These are phyloP conservation scores for Sporothrix brasiliensis DNA, from an alignment of 2,329 filamentous ascomycete species.

Conservation along the genomic window DNA sequence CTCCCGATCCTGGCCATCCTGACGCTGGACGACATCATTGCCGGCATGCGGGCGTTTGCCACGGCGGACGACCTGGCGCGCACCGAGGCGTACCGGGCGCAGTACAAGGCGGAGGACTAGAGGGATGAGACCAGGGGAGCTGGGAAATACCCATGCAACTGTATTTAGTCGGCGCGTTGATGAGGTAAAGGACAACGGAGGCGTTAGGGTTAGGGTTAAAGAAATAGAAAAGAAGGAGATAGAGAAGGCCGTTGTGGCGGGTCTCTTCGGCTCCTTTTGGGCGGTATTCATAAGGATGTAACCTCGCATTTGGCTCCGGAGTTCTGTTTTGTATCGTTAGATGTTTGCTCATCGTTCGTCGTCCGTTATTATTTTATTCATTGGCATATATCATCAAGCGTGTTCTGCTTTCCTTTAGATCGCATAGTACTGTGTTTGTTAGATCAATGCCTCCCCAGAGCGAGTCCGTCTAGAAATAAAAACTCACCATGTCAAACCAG, in stretches of 20 bases:
- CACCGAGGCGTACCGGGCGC: slow-evolving; percentile 72
- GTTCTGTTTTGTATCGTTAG: neutral
- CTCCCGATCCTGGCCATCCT: slow-evolving; percentile 84
- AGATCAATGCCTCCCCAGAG: neutral
- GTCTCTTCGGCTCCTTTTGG: neutral
- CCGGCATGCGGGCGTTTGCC: slow-evolving; percentile 64
- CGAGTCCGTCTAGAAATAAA: neutral
- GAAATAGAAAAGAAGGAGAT: neutral
- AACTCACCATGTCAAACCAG: slow-evolving; percentile 76
- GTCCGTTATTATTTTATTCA: neutral
- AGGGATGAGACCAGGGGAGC: neutral
- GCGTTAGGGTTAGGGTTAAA: neutral
- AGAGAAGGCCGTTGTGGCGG: neutral
- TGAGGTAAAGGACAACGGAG: neutral
- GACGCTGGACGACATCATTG: slow-evolving; percentile 81
- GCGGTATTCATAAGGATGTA: neutral
- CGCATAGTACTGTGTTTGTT: slow-evolving; percentile 21
- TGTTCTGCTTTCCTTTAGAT: neutral
- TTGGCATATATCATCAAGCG: neutral
- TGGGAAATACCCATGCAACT: neutral
- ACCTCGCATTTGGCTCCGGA: slow-evolving; percentile 14
- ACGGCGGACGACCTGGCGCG: slow-evolving; percentile 64
- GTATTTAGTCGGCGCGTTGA: neutral
- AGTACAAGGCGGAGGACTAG: slow-evolving; percentile 61
- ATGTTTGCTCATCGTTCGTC: neutral